These are phyloP conservation scores for Trypanosoma scelopori DNA, from an alignment of 208 protist species.

Conservation along the genomic window DNA sequence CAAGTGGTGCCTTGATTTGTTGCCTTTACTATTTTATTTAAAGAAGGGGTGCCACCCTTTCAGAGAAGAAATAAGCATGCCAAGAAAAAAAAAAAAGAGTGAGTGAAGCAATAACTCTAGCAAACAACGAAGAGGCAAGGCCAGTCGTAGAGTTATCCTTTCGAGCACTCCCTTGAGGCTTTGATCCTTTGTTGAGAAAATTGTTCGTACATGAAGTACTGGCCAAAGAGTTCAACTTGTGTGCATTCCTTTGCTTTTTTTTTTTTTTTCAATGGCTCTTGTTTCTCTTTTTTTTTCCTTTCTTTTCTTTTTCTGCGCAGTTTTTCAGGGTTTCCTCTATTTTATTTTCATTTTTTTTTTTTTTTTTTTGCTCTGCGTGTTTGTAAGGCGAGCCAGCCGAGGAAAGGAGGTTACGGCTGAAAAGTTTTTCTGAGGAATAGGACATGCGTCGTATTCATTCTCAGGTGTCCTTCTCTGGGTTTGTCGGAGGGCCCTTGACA, in stretches of 20 bases:
- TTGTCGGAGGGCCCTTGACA: slow-evolving; percentile 6
- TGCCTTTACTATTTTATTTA: too few species aligned
- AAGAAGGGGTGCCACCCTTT: too few species aligned
- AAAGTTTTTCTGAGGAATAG: too few species aligned
- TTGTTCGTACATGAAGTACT: too few species aligned
- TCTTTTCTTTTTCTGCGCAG: slow-evolving; percentile 4
- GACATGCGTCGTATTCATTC: slow-evolving; percentile 29
- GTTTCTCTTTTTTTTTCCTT: slow-evolving; percentile 8
- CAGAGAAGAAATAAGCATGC: not conserved
- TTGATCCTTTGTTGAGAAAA: too few species aligned
- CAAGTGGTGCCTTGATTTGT: too few species aligned
- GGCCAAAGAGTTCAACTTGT: too few species aligned
- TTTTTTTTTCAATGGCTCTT: not conserved
- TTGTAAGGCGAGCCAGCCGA: not conserved
- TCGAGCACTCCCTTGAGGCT: too few species aligned
- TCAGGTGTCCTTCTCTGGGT: not conserved
- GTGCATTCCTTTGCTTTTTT: not conserved
- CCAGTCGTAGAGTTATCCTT: too few species aligned
- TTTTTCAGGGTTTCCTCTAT: slow-evolving; percentile 22
- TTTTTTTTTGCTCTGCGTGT: slow-evolving; percentile 18
- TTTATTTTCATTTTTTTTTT: slow-evolving; percentile 20
- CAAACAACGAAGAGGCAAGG: too few species aligned
- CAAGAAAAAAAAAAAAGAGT: too few species aligned
- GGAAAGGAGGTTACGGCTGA: not conserved
- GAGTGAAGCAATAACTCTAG: not conserved